Percentiles rank a stretch among this genome's conserved stretches.
Evolutionary conservation across 768 basidiomycete species (phyloP).

Genomic region (Serendipita vermifera): DNA sequence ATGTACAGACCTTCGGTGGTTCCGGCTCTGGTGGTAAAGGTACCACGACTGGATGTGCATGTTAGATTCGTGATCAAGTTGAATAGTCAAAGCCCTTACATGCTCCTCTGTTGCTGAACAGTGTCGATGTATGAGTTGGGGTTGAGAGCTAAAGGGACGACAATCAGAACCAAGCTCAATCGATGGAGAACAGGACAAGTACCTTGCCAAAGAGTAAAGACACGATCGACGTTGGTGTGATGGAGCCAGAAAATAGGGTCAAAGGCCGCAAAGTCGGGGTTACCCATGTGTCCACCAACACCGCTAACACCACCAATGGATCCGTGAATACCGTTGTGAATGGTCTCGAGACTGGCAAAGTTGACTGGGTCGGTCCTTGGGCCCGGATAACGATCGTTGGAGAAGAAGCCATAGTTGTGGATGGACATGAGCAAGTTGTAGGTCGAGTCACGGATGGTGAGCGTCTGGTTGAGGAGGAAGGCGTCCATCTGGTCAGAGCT

Average conservation of each 20-base stretch:
- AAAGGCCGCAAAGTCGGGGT: constrained; percentile 25
- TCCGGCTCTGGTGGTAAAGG: not conserved
- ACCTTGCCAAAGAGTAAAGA: constrained; percentile 36
- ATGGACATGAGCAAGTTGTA: constrained; percentile 5
- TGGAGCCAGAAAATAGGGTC: constrained; percentile 46
- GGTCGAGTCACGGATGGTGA: constrained; percentile 11
- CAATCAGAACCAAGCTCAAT: not conserved
- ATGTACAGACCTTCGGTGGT: not conserved
- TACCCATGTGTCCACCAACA: constrained; percentile 32
- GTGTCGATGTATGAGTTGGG: constrained; percentile 28
- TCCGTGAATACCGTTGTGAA: constrained; percentile 36
- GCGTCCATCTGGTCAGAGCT: no score
- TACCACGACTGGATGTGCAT: not conserved
- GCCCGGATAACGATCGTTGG: constrained; percentile 8
- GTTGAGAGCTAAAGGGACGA: constrained; percentile 26
- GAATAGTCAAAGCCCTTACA: constrained; percentile 9
- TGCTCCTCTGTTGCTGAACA: constrained; percentile 14
- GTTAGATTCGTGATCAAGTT: constrained; percentile 16
- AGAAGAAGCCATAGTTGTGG: constrained; percentile 12
- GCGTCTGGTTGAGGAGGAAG: no score
- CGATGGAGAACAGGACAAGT: no score
- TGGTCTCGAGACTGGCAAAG: constrained; percentile 28
- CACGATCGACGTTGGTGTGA: constrained; percentile 31
- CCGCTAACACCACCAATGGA: constrained; percentile 30
- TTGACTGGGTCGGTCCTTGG: not conserved